Base-by-base conservation (phyloP, 1,284 basidiomycete species). In the Fomitopsis schrenkii region DNA sequence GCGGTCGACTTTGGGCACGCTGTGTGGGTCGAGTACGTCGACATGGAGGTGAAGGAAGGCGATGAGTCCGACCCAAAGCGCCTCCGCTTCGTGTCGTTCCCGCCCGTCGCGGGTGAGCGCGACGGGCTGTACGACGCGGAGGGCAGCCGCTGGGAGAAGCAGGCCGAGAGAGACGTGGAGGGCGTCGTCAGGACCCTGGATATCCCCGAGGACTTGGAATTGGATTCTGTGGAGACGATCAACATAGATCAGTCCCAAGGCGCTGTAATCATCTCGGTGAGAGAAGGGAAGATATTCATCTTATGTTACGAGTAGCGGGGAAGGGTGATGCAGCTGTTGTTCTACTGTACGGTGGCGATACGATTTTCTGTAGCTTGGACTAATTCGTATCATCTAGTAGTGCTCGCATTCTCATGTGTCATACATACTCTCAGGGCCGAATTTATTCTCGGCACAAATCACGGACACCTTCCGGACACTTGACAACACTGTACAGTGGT, bases 1-100 rank as follows among this genome's bases (percentile, higher is more conserved):
- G 88, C 88, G 0, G 87, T 90, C n/a, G 88, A 90, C 72, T 90
- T 90, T 72, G 88, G 88, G 38, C 87, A 88, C 67, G 88, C 88
- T 22, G 87, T 86, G 48, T 90, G 88, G 87, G 79, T 90, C 55
- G 88, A 90, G 69, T 84, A 84, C 68, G 69, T 75, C 22, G 78
- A 79, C 50, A 74, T 75, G 36, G 68, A 71, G 36, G 64, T 60
- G 26, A 66, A 70, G 26, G 65, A 60, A 12, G 60, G 57, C 41
- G 64, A 61, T 17, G 68, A 64, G 26, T 64, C 66, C 7, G 72
- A 72, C n/a, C 66, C 66, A 62, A 87, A 85, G 65, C 78, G 81
- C 60, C 72, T 89, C 55, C 76, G 85, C 19, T 89, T 89, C 67
- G 88, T 89, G 44, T 85, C 86, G 48, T 90, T 89, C 70, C 88